Percentiles rank a stretch among this genome's conserved stretches.
These are phyloP conservation scores for Chrysosporium queenslandicum DNA, from an alignment of 2,329 filamentous ascomycete species.

Conservation along the genomic window DNA sequence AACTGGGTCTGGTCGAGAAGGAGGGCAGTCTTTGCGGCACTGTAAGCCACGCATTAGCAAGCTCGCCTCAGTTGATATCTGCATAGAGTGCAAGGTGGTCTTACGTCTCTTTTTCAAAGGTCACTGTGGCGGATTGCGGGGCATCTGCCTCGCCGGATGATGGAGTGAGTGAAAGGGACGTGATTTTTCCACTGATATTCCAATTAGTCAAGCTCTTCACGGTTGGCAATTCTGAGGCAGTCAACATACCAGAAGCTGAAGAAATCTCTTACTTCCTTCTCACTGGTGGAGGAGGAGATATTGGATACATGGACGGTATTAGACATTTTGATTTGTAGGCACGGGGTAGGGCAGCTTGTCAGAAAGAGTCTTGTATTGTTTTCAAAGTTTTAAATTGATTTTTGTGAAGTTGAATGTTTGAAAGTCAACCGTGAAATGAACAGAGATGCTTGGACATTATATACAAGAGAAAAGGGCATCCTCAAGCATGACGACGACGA, in stretches of 20 bases:
- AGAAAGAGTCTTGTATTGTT: no score
- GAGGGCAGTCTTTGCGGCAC: slow-evolving; percentile 86
- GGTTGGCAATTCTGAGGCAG: background rate
- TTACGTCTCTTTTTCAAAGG: slow-evolving; percentile 85
- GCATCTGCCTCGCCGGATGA: slow-evolving; percentile 46
- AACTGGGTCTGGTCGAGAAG: slow-evolving; percentile 96
- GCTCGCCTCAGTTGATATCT: no score
- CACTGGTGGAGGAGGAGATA: slow-evolving; percentile 69
- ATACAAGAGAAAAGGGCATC: no score
- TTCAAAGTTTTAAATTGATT: background rate
- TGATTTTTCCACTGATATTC: slow-evolving; percentile 74
- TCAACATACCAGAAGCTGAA: slow-evolving; percentile 78
- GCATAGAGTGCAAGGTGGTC: slow-evolving; percentile 15
- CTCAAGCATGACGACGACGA: background rate
- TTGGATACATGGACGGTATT: slow-evolving; percentile 79
- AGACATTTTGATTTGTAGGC: slow-evolving; percentile 36
- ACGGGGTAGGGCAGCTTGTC: no score
- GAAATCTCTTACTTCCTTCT: slow-evolving; percentile 91
- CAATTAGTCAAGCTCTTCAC: background rate
- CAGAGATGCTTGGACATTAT: no score
- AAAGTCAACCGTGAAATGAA: no score
- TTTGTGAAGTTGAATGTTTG: background rate
- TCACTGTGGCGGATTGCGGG: slow-evolving; percentile 77
- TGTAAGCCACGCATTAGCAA: slow-evolving; percentile 16
- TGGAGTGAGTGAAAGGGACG: slow-evolving; percentile 63